These are phyloP conservation scores for Hydrangea macrophylla DNA, from an alignment of 148 eudicot species.

Conservation along the genomic window DNA sequence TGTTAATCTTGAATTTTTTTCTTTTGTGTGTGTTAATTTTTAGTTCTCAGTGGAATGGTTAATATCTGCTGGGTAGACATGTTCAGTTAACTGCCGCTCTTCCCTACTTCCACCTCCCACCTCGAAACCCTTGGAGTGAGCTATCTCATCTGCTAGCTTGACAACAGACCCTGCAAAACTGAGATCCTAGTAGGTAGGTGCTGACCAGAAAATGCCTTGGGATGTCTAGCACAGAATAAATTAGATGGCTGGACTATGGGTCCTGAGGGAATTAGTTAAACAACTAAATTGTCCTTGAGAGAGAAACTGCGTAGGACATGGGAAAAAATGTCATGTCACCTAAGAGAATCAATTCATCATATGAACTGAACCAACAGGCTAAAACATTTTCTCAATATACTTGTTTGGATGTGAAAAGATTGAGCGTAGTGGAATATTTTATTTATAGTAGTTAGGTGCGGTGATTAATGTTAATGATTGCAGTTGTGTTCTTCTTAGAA, in stretches of 20 bases:
- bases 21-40: neutral
- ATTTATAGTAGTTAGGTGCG: no score
- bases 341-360: no score
- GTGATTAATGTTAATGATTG: no score
- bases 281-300: neutral
- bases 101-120: neutral
- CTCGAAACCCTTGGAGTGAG: neutral
- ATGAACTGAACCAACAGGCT: neutral
- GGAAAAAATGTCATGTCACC: no score
- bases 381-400: no score
- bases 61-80: neutral
- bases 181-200: neutral
- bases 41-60: neutral
- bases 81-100: no score
- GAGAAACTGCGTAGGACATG: neutral
- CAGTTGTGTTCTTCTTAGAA: no score
- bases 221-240: no score
- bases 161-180: neutral
- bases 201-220: no score
- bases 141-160: neutral
- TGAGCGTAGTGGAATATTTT: no score
- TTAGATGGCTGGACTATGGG: neutral
- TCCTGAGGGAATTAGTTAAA: neutral
- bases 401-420: no score
- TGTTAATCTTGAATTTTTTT: neutral